Evolutionary conservation across 352 stramenopile genomes (phyloP).

Genomic region (Albugo candida): DNA sequence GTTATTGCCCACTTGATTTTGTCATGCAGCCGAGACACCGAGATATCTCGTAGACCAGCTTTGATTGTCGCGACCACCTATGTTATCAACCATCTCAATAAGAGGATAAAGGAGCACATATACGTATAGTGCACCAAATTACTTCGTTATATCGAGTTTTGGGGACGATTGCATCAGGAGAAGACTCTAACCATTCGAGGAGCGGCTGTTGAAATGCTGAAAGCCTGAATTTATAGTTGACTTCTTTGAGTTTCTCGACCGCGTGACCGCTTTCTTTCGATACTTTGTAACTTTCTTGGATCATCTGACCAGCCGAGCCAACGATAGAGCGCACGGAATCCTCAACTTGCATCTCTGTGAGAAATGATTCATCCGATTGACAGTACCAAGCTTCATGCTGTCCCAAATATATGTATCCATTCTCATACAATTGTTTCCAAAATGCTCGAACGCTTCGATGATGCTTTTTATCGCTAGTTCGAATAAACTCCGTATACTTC

Average conservation of each 20-base stretch:
- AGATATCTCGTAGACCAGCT: constrained; percentile 88
- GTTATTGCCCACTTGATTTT: constrained; percentile 93
- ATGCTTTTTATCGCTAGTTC: constrained; percentile 90
- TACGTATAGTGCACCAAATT: neutral
- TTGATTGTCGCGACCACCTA: constrained; percentile 67
- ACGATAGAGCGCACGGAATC: constrained; percentile 16
- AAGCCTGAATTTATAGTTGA: constrained; percentile 98
- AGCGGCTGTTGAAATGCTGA: constrained; percentile 86
- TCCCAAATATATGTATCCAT: constrained; percentile 93
- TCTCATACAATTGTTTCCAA: constrained; percentile 81
- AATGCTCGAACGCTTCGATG: constrained; percentile 80
- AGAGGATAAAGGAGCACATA: neutral
- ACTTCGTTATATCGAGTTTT: constrained; percentile 84
- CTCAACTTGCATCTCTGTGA: constrained; percentile 94
- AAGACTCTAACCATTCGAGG: constrained; percentile 73
- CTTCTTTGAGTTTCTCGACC: constrained; percentile 91
- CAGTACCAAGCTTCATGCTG: constrained; percentile 98
- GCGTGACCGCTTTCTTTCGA: constrained; percentile 79
- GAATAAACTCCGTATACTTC: constrained; percentile 90
- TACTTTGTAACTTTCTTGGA: constrained; percentile 30
- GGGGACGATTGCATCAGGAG: constrained; percentile 84
- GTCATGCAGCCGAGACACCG: constrained; percentile 88
- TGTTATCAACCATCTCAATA: constrained; percentile 4
- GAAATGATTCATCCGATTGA: constrained; percentile 96
- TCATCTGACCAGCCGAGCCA: constrained; percentile 11